A percentile compares a stretch with the other conserved stretches of the same genome.
These are phyloP conservation scores for Suhomyces kilbournensis DNA, from an alignment of 805 yeast species.

Conservation along the genomic window DNA sequence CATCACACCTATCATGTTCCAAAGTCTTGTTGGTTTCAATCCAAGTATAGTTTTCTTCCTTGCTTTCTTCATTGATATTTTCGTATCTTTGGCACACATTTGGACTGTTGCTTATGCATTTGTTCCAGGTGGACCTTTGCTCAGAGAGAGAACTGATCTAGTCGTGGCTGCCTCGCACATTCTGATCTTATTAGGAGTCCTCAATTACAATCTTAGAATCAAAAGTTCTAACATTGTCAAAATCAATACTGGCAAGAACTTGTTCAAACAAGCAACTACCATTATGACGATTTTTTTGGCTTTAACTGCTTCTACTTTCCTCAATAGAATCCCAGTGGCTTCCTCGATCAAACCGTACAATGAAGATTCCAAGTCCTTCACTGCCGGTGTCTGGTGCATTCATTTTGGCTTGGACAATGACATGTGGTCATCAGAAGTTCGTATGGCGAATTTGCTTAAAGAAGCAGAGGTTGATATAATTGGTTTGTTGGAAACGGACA, in stretches of 20 bases:
- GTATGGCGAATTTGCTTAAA: slow-evolving; percentile 78
- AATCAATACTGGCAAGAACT: slow-evolving; percentile 14
- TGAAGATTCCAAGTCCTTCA: slow-evolving; percentile 60
- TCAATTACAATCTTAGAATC: slow-evolving; percentile 30
- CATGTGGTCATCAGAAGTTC: slow-evolving; percentile 93
- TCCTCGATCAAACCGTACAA: slow-evolving; percentile 54
- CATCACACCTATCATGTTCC: slow-evolving; percentile 58
- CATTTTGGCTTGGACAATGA: slow-evolving; percentile 97
- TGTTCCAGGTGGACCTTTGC: slow-evolving; percentile 87
- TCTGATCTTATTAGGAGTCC: slow-evolving; percentile 53
- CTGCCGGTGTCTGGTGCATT: slow-evolving; percentile 98
- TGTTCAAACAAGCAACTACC: slow-evolving; percentile 23
- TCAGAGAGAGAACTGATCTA: slow-evolving; percentile 86
- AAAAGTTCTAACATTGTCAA: slow-evolving; percentile 18
- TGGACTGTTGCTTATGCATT: slow-evolving; percentile 99
- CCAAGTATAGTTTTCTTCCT: slow-evolving; percentile 54
- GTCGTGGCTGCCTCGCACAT: slow-evolving; percentile 57
- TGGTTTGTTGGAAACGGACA: slow-evolving; percentile 89
- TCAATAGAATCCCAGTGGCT: slow-evolving; percentile 57
- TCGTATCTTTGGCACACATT: slow-evolving; percentile 75
- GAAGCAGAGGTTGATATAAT: slow-evolving; percentile 90
- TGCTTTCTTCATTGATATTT: slow-evolving; percentile 47
- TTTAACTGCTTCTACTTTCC: slow-evolving; percentile 52
- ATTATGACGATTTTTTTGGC: slow-evolving; percentile 46
- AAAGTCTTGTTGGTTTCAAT: slow-evolving; percentile 51